Percentiles rank a stretch among this genome's conserved stretches.
These are phyloP conservation scores for Globisporangium abappressorium DNA, from an alignment of 352 stramenopile genomes.

Conservation along the genomic window DNA sequence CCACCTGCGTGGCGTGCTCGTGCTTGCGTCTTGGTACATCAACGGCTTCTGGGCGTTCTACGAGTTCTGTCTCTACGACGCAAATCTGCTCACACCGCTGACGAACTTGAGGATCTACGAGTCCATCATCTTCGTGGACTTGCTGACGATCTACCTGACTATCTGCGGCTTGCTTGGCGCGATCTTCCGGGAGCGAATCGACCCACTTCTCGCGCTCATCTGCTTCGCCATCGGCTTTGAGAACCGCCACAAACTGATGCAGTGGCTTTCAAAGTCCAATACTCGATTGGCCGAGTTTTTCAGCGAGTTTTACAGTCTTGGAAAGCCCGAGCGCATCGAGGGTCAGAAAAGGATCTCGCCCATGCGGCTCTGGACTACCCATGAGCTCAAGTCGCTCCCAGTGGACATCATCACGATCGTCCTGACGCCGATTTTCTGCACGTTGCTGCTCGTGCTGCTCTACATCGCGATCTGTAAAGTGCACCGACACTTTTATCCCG, in stretches of 20 bases:
- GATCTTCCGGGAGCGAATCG: slow-evolving; percentile 12
- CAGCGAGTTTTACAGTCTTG: not conserved
- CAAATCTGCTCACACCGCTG: slow-evolving; percentile 18
- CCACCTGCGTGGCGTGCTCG: slow-evolving; percentile 25
- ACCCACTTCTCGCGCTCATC: slow-evolving; percentile 6
- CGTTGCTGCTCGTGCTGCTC: slow-evolving; percentile 15
- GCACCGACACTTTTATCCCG: slow-evolving; percentile 16
- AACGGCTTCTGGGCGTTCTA: slow-evolving; percentile 44
- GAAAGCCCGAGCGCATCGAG: not conserved
- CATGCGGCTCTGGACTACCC: slow-evolving; percentile 17
- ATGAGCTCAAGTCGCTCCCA: slow-evolving; percentile 2
- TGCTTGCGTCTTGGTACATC: slow-evolving; percentile 41
- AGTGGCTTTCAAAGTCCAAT: not conserved
- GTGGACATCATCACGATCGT: not conserved
- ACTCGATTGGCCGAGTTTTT: not conserved
- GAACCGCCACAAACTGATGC: slow-evolving; percentile 8
- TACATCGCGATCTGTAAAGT: slow-evolving; percentile 20
- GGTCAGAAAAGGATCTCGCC: slow-evolving; percentile 24
- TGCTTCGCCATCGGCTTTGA: slow-evolving; percentile 4
- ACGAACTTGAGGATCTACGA: not conserved
- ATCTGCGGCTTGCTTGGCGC: slow-evolving; percentile 9
- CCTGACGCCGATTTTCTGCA: slow-evolving; percentile 11
- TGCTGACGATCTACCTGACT: slow-evolving; percentile 18
- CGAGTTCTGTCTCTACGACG: slow-evolving; percentile 43
- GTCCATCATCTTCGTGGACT: slow-evolving; percentile 15